A percentile compares a stretch with the other conserved stretches of the same genome.
Conservation (phyloP, 176 grass and related monocot genomes). For the Aegilops tauschii region DNA sequence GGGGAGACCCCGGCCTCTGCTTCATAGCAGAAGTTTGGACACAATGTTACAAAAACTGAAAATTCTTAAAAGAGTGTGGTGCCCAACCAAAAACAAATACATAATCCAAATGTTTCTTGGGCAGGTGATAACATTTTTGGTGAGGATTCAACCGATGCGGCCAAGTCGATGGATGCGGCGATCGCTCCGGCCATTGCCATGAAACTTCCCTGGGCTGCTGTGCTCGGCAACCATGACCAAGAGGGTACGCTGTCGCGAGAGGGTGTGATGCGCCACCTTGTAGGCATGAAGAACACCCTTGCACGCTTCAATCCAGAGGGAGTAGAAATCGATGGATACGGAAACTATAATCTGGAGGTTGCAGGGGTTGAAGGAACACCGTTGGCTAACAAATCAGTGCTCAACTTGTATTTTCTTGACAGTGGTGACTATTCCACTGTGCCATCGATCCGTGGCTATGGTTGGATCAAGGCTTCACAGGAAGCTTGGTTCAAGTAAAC, state of each 20-base stretch:
- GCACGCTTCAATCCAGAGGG: constrained; percentile 69
- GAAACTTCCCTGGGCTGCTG: constrained; percentile 87
- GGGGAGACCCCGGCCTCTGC: too few species aligned
- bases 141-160: constrained; percentile 49
- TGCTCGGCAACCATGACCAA: constrained; percentile 93
- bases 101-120: not conserved
- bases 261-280: constrained; percentile 80
- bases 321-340: constrained; percentile 81
- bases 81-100: not conserved
- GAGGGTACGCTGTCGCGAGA: constrained; percentile 77
- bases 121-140: constrained; percentile 93
- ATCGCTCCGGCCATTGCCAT: constrained; percentile 71
- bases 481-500: constrained; percentile 87
- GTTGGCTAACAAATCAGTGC: constrained; percentile 77
- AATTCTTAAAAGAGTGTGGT: too few species aligned
- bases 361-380: constrained; percentile 52
- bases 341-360: constrained; percentile 86
- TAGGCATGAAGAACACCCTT: constrained; percentile 68
- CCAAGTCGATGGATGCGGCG: constrained; percentile 80
- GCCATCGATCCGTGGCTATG: constrained; percentile 53
- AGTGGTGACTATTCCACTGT: constrained; percentile 95
- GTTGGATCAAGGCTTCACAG: constrained; percentile 95
- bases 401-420: constrained; percentile 94
- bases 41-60: not conserved
- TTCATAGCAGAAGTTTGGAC: not conserved